These are phyloP conservation scores for Aaosphaeria arxii DNA, from an alignment of 2,329 filamentous ascomycete genomes.

Conservation along the genomic window DNA sequence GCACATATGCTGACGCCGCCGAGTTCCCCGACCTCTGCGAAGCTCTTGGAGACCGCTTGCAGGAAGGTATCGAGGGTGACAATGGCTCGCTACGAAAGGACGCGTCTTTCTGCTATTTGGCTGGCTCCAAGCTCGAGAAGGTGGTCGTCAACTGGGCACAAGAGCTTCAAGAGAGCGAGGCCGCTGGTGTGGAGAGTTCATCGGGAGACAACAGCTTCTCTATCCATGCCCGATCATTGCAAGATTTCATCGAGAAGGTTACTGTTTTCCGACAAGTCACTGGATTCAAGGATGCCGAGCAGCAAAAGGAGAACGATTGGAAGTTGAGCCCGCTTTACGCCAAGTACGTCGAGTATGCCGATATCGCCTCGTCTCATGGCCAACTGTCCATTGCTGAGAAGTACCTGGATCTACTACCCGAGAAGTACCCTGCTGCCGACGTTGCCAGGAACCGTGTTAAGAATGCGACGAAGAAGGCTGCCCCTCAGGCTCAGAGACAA, in stretches of 20 bases:
- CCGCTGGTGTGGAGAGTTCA: constrained; percentile 66
- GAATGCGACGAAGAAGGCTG: constrained; percentile 69
- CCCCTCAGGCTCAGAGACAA: constrained; percentile 40
- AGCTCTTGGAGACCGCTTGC: constrained; percentile 84
- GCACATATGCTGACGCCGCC: constrained; percentile 86
- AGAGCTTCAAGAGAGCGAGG: constrained; percentile 82
- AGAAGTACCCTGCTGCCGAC: constrained; percentile 80
- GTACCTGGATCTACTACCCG: constrained; percentile 84
- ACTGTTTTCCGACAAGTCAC: constrained; percentile 93
- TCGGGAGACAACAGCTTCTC: constrained; percentile 81
- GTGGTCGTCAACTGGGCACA: constrained; percentile 91
- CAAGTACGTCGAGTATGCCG: constrained; percentile 95
- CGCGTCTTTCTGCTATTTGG: constrained; percentile 93
- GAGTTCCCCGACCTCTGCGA: constrained; percentile 96
- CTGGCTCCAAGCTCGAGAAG: constrained; percentile 95
- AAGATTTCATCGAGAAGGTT: constrained; percentile 97
- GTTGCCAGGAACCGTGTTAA: constrained; percentile 81
- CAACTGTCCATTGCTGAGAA: constrained; percentile 83
- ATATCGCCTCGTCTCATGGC: constrained; percentile 88
- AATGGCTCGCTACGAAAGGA: constrained; percentile 65
- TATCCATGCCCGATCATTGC: constrained; percentile 81
- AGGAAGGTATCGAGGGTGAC: constrained; percentile 61
- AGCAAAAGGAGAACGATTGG: constrained; percentile 72
- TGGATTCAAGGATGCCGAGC: constrained; percentile 81
- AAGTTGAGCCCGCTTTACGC: constrained; percentile 85